Base-by-base conservation (phyloP, 306 rosid species). In the Vigna angularis region DNA sequence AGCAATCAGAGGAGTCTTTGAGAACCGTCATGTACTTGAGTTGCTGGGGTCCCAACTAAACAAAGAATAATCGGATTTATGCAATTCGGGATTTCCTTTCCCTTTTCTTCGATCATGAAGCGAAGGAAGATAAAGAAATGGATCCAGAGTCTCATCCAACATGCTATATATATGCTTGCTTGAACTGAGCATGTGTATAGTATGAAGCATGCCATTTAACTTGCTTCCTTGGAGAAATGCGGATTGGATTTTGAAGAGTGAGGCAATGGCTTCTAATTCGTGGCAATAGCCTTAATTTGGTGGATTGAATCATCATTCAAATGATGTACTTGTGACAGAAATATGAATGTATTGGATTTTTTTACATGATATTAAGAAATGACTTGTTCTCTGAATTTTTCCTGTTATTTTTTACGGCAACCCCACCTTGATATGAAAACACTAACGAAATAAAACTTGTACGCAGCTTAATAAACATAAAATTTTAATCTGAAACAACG, bases 21-120 rank as follows among this genome's bases (percentile, higher is more conserved):
- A 87, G 89, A 70, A 88, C 78, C 0, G 89, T 90, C 69, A 88
- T 90, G 93, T 92, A 88, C 81, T 82, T 88, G 69, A 92, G 93
- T 70, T 88, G 89, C 51, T 77, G 83, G 88, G 86, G 83, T 81
- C 83, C 85, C 30, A 78, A 70, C 38, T 82, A 50, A 70, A 72
- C 15, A 18, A 34, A 7, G 13, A 62, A 32, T 11, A 14, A 32
- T 7, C 2, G 44, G 58, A 16, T 18, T 18, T 20, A 6, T 62
- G 34, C 49, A 30, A 12, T 75, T 45, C 34, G 49, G 4, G 3
- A 52, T 45, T 45, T 70, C 14, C 47, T 9, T 48, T 11, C 16
- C 15, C 58, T 3, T 24, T 40, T 9, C 50, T 45, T 12, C 3
- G 34, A 58, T 0, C 2, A 26, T 42, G 45, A 16, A 42, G 26